Conservation (phyloP, 2,329 filamentous ascomycete genomes). For the Atkinsonella hypoxylon region DNA sequence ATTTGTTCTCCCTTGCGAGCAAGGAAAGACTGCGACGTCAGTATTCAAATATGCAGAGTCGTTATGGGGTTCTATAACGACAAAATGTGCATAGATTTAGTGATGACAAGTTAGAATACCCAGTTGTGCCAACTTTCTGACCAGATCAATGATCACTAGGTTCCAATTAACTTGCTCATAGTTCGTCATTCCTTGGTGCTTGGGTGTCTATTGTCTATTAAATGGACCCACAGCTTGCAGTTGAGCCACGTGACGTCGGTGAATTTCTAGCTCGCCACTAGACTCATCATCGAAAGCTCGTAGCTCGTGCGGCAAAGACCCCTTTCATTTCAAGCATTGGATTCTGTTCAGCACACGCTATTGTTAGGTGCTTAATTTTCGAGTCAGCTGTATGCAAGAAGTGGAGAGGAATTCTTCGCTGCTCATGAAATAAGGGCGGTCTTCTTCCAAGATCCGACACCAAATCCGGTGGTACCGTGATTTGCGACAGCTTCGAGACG, state of each 20-base stretch:
- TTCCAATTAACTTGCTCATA: not conserved
- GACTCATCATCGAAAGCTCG: constrained; percentile 17
- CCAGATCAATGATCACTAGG: not conserved
- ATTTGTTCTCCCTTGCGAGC: not conserved
- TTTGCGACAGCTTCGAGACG: constrained; percentile 17
- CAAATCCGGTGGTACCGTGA: constrained; percentile 23
- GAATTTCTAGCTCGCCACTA: constrained; percentile 18
- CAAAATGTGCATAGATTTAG: too few species aligned
- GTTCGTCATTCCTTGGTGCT: not conserved
- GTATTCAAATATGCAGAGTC: too few species aligned
- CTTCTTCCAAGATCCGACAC: constrained; percentile 10
- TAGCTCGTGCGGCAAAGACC: not conserved
- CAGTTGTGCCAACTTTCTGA: not conserved
- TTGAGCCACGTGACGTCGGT: constrained; percentile 17
- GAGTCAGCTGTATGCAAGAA: constrained; percentile 3
- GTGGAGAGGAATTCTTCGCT: constrained; percentile 13
- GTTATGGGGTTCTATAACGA: too few species aligned
- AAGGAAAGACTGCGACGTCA: too few species aligned
- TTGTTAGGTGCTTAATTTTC: constrained; percentile 9
- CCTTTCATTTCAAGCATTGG: not conserved
- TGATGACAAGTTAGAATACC: too few species aligned
- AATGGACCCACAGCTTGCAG: constrained; percentile 3
- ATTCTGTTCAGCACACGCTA: constrained; percentile 11
- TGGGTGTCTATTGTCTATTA: not conserved
- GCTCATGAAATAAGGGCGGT: constrained; percentile 22